Base-by-base conservation (phyloP, 768 basidiomycete genomes). In the Lactarius sp. region DNA sequence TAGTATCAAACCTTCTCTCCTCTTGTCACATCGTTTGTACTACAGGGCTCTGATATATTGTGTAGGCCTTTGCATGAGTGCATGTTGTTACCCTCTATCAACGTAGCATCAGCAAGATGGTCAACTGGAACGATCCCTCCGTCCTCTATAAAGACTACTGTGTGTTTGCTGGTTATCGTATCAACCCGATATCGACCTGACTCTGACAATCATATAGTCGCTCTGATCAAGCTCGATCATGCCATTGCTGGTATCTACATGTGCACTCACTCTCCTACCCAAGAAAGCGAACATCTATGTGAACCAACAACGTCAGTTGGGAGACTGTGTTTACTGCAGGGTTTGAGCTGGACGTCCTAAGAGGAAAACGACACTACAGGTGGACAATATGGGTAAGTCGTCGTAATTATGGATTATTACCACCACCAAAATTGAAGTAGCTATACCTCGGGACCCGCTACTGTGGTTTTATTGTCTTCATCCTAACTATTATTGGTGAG, bases 371-470 rank as follows among this genome's bases (percentile, higher is more conserved):
- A 27, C 27, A 1, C 27, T 27, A 27, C 27, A 27, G 42, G 13
- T 51, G 58, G 49, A 59, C 58, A 20, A 41, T 59, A n/a, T 59
- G 49, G 58, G 58, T 59, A 47, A 59, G 58, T 14, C 13, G 37
- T 51, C 18, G 22, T 18, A 9, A 6, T 10, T 39, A 31, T 31
- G 6, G 27, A 16, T 18, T 8, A 18, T 31, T 8, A n/a, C 34
- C 36, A 39, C 22, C 37, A 1, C 2, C 27, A 1, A 39, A 27
- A 59, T n/a, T 10, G 33, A 52, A 14, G 31, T n/a, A 63, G 62
- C 33, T 58, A 20, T 63, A 63, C n/a, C 44, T 63, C 2, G 56
- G 56, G 37, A 52, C 41, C 9, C 62, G 62, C 18, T 62, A 62
- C 42, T 18, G 37, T 3, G 18, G 16, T 13, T 18, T 59, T 27